Evolutionary conservation across 805 yeast species (phyloP), one percentile per base, ranked within the genome.

Genomic region (Kurtzmaniella fragi): DNA sequence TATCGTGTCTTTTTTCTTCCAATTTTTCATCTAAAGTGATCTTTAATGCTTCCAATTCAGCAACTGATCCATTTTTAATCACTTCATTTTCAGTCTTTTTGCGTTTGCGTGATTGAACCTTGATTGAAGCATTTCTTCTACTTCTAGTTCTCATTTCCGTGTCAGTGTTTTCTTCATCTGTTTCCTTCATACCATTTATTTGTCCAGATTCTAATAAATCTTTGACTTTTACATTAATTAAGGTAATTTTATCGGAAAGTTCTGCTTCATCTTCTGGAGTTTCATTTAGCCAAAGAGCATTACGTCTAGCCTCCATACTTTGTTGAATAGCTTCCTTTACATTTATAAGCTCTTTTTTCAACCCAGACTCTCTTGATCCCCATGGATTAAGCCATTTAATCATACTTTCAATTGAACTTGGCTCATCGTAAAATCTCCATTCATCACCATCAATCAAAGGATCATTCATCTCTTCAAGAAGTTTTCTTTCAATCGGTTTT

Each of bases 351-450:
- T 84, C 95, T 48, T 81, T 82, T 30, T 77, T 63, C 34, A 90
- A 67, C 28, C 64, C 69, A 13, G 78, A 70, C 53, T 89, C 97
- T 34, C 95, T 64, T 37, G 64, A 67, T 2, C 96, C 96, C 73
- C 82, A 78, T 3, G 77, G 79, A 48, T 83, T 80, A 36, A 89
- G 64, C 87, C 91, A 83, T n/a, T 61, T 55, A 7, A 81, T 42
- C 17, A 90, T 53, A 11, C 54, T 54, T 1, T 74, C 76, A 26
- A 88, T 57, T 30, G 83, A 82, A n/a, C 71, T 75, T 0, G 73
- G 67, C 2, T 54, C 62, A 47, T 88, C 95, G 46, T 79, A 75
- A 48, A 59, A 85, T 39, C 82, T 75, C 97, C 97, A 89, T 28
- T 77, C 75, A 4, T 59, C 44, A 1, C 74, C 67, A 11, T 70